Base-by-base conservation (phyloP, 2,329 filamentous ascomycete genomes). In the Penicillium sp. region DNA sequence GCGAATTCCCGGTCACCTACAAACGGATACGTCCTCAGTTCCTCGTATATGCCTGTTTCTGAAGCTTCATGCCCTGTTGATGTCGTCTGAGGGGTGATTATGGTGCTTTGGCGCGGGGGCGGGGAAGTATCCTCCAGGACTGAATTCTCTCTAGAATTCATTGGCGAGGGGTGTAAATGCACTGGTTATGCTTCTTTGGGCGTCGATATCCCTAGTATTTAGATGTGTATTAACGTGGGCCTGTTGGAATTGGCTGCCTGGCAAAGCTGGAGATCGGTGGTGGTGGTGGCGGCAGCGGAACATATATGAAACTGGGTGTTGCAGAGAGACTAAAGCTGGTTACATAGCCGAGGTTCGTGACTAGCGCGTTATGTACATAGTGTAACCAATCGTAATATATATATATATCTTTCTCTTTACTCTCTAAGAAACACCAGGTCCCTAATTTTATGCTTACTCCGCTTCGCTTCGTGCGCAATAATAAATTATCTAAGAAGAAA, bases 1-100 rank as follows among this genome's bases (percentile, higher is more conserved):
- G 77, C 79, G 65, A 83, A 83, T 63, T 83, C 80, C 1, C 66
- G 60, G 62, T 83, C 81, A 7, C 71, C 60, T 21, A 64, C 58
- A 64, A 82, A 83, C 21, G 75, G 67, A 62, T 83, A 82, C 17
- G 70, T 60, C 9, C 71, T 71, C 23, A 83, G 61, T 50, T 60
- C 61, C 46, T 74, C 67, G 56, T 77, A 81, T 44, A 72, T 51
- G 29, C 65, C 62, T 8, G 44, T 31, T 26, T 65, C 55, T 48
- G 60, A 53, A 13, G 55, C 35, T 30, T 49, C 59, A 3, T 54
- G 31, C 26, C 31, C 17, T 6, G 26, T 48, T 11, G 54, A 50
- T n/a, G 19, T 41, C 52, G 50, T 30, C 49, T 48, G 58, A 30
- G 44, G 13, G 57, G 30, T 44, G 15, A 15, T 23, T 9, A 15